These are phyloP conservation scores for Penium margaritaceum DNA, from an alignment of 139 green algal species.

Conservation along the genomic window DNA sequence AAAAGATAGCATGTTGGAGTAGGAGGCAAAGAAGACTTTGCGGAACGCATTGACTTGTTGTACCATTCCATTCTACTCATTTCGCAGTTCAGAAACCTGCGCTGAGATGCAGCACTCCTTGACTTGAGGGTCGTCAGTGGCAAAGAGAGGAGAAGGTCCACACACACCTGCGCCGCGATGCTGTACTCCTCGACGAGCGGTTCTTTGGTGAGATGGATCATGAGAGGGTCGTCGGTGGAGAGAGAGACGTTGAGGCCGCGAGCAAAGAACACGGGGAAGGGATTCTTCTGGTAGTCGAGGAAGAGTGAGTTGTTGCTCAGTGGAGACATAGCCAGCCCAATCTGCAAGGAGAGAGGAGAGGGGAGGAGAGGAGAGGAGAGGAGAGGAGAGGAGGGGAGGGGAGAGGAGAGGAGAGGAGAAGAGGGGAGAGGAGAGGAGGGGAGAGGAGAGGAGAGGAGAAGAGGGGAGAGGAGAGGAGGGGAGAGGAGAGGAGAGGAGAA, in stretches of 20 bases:
- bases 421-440: background rate
- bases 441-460: background rate
- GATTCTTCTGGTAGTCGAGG: conserved; percentile 98
- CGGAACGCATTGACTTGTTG: background rate
- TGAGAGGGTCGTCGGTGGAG: conserved; percentile 62
- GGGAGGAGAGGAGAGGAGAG: background rate
- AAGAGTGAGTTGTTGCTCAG: conserved; percentile 99
- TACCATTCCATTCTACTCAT: too few relatives aligned
- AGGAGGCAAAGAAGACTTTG: background rate
- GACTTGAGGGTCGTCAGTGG: too few relatives aligned
- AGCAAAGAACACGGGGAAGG: conserved; percentile 95
- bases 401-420: background rate
- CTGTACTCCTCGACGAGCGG: conserved; percentile 97
- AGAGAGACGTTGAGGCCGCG: conserved; percentile 79
- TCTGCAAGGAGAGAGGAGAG: conserved; percentile 48
- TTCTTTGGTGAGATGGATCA: conserved; percentile 91
- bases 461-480: background rate
- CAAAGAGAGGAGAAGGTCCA: background rate
- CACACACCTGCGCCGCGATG: conserved; percentile 72
- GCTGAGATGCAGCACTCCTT: too few relatives aligned
- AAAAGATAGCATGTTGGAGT: background rate
- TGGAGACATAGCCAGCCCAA: conserved; percentile 88
- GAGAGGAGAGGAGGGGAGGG: background rate
- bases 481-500: background rate
- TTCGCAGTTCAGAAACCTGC: too few relatives aligned